Percentiles rank a stretch among this genome's conserved stretches.
Evolutionary conservation across 805 yeast species (phyloP).

Genomic region (Lipomyces orientalis): DNA sequence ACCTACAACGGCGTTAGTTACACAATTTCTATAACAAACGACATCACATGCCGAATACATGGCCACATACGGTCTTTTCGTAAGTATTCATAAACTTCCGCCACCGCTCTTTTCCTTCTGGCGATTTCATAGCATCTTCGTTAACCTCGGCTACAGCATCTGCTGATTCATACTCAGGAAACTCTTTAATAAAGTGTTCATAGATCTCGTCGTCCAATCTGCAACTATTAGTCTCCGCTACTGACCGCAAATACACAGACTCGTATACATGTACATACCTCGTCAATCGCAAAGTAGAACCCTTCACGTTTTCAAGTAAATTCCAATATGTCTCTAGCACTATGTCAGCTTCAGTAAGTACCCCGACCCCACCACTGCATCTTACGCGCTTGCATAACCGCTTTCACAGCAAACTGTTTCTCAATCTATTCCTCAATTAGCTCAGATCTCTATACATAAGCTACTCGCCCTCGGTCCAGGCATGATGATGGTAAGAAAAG

Average conservation of each 20-base stretch:
- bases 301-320: constrained; percentile 72
- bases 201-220: constrained; percentile 50
- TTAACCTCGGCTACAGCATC: constrained; percentile 60
- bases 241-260: not conserved
- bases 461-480: not conserved
- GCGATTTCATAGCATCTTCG: constrained; percentile 84
- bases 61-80: constrained; percentile 56
- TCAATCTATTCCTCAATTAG: constrained; percentile 59
- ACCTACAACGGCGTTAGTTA: constrained; percentile 45
- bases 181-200: constrained; percentile 57
- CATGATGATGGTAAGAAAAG: not conserved
- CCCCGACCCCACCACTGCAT: not conserved
- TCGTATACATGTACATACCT: constrained; percentile 22
- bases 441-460: not conserved
- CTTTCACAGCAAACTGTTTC: constrained; percentile 96
- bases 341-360: not conserved
- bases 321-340: constrained; percentile 77
- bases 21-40: not conserved
- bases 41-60: not conserved
- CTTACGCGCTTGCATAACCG: constrained; percentile 84
- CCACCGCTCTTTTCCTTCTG: constrained; percentile 86
- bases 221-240: not conserved
- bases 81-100: constrained; percentile 81
- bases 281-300: constrained; percentile 69
- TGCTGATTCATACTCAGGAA: constrained; percentile 83